A percentile compares a stretch with the other conserved stretches of the same genome.
phyloP scores from a whole-genome alignment of 495 filamentous ascomycete genomes.

The Talaromyces liani region DNA sequence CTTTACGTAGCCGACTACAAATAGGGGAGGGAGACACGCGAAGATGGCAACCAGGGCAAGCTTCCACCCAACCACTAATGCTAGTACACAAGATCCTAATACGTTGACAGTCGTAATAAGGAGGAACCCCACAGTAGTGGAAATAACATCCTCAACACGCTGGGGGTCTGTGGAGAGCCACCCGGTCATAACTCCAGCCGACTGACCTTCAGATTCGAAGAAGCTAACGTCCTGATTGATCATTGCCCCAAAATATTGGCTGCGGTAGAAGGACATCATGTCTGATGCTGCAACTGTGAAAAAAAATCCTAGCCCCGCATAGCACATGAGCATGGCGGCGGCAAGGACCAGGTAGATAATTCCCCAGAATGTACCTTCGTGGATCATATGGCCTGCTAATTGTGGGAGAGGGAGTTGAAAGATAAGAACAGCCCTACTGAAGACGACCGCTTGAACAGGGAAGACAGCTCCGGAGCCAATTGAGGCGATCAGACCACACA shows the following conservation, averaged over 20 bases:
- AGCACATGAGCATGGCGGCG: conserved; percentile 40
- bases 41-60: conserved; percentile 50
- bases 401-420: conserved; percentile 22
- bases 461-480: conserved; percentile 30
- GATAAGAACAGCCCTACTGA: conserved; percentile 22
- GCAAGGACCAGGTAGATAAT: conserved; percentile 59
- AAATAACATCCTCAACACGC: conserved; percentile 55
- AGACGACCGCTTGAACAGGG: conserved; percentile 30
- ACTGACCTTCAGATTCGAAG: conserved; percentile 45
- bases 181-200: conserved; percentile 42
- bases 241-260: conserved; percentile 53
- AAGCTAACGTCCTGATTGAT: conserved; percentile 48
- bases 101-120: conserved; percentile 39
- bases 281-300: conserved; percentile 29
- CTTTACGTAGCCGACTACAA: conserved; percentile 48
- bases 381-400: conserved; percentile 17
- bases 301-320: conserved; percentile 45
- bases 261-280: conserved; percentile 45
- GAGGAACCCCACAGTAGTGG: conserved; percentile 27
- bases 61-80: conserved; percentile 57
- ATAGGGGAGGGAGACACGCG: conserved; percentile 44
- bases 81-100: conserved; percentile 46
- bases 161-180: conserved; percentile 50
- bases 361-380: conserved; percentile 52
- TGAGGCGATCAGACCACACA: not conserved